Evolutionary conservation across 306 rosid species (phyloP).

Genomic region (Lablab purpureus): DNA sequence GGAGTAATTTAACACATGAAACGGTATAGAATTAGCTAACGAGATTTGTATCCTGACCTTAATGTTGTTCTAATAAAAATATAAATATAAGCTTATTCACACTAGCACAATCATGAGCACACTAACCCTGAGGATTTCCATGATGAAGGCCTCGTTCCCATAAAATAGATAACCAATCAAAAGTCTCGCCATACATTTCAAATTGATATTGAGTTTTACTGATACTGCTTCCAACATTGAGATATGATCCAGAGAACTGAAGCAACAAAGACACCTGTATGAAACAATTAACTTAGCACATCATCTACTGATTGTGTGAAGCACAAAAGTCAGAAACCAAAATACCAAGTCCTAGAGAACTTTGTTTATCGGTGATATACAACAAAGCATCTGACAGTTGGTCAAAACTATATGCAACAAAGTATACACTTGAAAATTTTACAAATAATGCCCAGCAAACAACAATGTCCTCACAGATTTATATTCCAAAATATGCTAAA

Average conservation of each 20-base stretch:
- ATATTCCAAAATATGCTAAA: constrained; percentile 26
- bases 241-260: constrained; percentile 61
- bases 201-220: constrained; percentile 53
- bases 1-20: constrained; percentile 26
- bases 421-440: background rate
- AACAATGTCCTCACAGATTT: constrained; percentile 24
- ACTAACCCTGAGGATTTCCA: constrained; percentile 88
- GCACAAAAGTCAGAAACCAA: constrained; percentile 29
- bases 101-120: constrained; percentile 41
- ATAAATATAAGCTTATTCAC: constrained; percentile 10
- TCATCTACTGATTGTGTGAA: constrained; percentile 27
- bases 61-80: constrained; percentile 31
- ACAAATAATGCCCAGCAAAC: background rate
- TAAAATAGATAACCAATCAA: constrained; percentile 83
- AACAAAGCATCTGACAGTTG: background rate
- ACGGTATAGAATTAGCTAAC: constrained; percentile 14
- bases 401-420: background rate
- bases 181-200: constrained; percentile 58
- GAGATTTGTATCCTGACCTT: constrained; percentile 6
- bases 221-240: constrained; percentile 46
- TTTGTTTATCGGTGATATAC: background rate
- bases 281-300: constrained; percentile 40
- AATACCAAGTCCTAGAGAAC: constrained; percentile 25
- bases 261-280: constrained; percentile 81
- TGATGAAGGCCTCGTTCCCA: constrained; percentile 95